A percentile compares a stretch with the other conserved stretches of the same genome.
These are phyloP conservation scores for Hemisphaericaspora subhashii DNA, from an alignment of 1,139 yeast genomes.

Conservation along the genomic window DNA sequence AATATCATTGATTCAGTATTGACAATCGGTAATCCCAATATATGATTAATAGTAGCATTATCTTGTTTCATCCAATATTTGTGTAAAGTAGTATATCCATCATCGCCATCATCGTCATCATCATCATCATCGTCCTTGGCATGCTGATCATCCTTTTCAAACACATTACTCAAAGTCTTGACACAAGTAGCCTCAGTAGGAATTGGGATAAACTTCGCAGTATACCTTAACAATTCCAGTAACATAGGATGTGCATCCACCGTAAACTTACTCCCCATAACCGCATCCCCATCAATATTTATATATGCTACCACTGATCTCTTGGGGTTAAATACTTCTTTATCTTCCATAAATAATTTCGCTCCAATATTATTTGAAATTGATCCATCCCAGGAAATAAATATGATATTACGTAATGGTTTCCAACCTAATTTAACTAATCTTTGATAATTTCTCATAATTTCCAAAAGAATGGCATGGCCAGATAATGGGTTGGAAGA, in stretches of 20 bases:
- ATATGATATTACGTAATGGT: constrained; percentile 43
- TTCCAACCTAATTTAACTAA: constrained; percentile 42
- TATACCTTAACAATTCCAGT: constrained; percentile 30
- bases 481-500: constrained; percentile 40
- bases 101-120: constrained; percentile 22
- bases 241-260: constrained; percentile 41
- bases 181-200: constrained; percentile 24
- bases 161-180: constrained; percentile 14
- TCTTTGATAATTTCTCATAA: constrained; percentile 38
- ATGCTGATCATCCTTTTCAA: constrained; percentile 10
- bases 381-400: constrained; percentile 47
- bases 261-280: constrained; percentile 39
- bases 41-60: constrained; percentile 31
- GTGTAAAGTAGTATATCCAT: constrained; percentile 31
- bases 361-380: constrained; percentile 37
- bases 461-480: constrained; percentile 43
- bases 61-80: constrained; percentile 41
- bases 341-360: constrained; percentile 24
- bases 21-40: constrained; percentile 27
- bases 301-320: constrained; percentile 37
- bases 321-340: constrained; percentile 21
- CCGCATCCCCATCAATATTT: constrained; percentile 41
- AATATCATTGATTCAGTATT: constrained; percentile 33
- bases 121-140: constrained; percentile 14
- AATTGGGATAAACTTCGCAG: constrained; percentile 36